phyloP scores from a whole-genome alignment of 2,329 filamentous ascomycete genomes.

The Curvularia lunata region DNA sequence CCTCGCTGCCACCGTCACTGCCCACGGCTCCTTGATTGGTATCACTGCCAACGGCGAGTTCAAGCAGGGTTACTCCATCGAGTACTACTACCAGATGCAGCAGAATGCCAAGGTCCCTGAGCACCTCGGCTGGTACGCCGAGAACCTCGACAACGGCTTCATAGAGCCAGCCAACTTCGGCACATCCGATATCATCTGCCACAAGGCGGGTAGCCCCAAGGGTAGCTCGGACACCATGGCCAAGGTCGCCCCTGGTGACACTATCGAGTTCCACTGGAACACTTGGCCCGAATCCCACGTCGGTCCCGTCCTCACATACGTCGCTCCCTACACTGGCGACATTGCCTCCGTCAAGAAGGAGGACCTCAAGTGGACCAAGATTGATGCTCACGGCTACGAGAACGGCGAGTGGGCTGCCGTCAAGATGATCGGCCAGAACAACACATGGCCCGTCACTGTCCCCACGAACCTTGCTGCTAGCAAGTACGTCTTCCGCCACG shows the following conservation, averaged over 20 bases:
- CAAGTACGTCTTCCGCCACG: slow-evolving; percentile 63
- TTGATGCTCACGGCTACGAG: slow-evolving; percentile 42
- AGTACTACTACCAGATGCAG: slow-evolving; percentile 49
- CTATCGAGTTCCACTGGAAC: slow-evolving; percentile 62
- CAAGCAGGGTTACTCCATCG: slow-evolving; percentile 54
- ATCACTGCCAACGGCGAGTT: slow-evolving; percentile 57
- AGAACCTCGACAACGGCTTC: slow-evolving; percentile 49
- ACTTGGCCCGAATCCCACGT: slow-evolving; percentile 47
- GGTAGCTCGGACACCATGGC: slow-evolving; percentile 51
- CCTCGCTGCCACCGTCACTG: slow-evolving; percentile 51
- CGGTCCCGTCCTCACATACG: slow-evolving; percentile 50
- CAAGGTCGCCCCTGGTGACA: slow-evolving; percentile 65
- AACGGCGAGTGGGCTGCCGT: slow-evolving; percentile 47
- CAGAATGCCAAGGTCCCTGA: slow-evolving; percentile 36
- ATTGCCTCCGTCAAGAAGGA: slow-evolving; percentile 44
- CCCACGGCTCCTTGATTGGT: slow-evolving; percentile 56
- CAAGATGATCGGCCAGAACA: slow-evolving; percentile 55
- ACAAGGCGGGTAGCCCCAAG: slow-evolving; percentile 60
- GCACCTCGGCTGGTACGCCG: slow-evolving; percentile 54
- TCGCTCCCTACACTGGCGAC: slow-evolving; percentile 44
- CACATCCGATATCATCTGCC: slow-evolving; percentile 63
- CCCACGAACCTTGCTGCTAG: slow-evolving; percentile 55
- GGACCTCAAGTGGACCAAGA: slow-evolving; percentile 49
- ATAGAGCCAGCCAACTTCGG: slow-evolving; percentile 39
- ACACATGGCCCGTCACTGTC: slow-evolving; percentile 56